Evolutionary conservation across 805 yeast species (phyloP).

Genomic region (Ogataea kodamae): DNA sequence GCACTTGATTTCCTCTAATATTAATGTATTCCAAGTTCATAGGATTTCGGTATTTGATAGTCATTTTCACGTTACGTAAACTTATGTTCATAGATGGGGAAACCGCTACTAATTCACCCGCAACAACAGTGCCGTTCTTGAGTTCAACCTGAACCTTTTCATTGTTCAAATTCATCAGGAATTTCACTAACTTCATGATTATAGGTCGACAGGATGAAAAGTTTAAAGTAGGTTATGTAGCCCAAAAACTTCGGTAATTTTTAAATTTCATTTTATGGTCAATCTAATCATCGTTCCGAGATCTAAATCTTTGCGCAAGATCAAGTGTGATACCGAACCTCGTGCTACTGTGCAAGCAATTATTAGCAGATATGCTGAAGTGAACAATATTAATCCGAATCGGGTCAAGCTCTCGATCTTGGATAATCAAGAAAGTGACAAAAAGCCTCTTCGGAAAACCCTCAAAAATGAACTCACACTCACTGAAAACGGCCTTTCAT

Average conservation of each 20-base stretch:
- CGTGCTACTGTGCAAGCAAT: slow-evolving; percentile 33
- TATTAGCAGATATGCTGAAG: slow-evolving; percentile 42
- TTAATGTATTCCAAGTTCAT: slow-evolving; percentile 71
- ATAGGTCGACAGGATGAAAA: background rate
- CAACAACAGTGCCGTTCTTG: slow-evolving; percentile 83
- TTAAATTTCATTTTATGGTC: slow-evolving; percentile 36
- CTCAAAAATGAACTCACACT: slow-evolving; percentile 45
- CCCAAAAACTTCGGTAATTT: slow-evolving; percentile 9
- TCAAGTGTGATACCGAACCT: slow-evolving; percentile 39
- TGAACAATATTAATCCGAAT: slow-evolving; percentile 37
- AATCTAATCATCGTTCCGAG: slow-evolving; percentile 54
- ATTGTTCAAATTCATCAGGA: slow-evolving; percentile 77
- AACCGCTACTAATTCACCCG: slow-evolving; percentile 81
- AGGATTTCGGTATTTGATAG: slow-evolving; percentile 67
- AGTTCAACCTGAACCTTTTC: slow-evolving; percentile 89
- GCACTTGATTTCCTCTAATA: slow-evolving; percentile 83
- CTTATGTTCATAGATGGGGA: slow-evolving; percentile 90
- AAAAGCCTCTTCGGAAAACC: slow-evolving; percentile 39
- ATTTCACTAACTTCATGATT: slow-evolving; percentile 63
- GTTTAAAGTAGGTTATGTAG: slow-evolving; percentile 12
- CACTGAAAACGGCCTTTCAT: slow-evolving; percentile 41
- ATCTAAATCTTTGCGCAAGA: slow-evolving; percentile 52
- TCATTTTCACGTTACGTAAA: slow-evolving; percentile 74
- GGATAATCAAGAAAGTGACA: slow-evolving; percentile 28
- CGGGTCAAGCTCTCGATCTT: slow-evolving; percentile 54